phyloP scores from a whole-genome alignment of 768 basidiomycete species.

The Leccinum rimulosum region DNA sequence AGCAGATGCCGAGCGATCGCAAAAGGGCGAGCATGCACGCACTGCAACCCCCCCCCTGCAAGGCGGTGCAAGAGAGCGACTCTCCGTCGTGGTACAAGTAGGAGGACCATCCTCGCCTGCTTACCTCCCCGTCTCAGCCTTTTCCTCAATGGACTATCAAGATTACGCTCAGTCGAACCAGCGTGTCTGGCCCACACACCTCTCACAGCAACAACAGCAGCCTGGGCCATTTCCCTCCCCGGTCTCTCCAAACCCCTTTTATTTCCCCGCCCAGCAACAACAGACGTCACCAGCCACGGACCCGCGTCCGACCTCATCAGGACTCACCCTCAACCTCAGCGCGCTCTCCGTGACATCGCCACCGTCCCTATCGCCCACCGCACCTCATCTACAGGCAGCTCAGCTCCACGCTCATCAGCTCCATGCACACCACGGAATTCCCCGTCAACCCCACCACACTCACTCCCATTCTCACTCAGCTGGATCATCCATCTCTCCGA shows the following conservation, averaged over 20 bases:
- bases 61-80: constrained; percentile 16
- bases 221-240: constrained; percentile 24
- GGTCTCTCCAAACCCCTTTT: constrained; percentile 23
- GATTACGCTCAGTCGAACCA: constrained; percentile 32
- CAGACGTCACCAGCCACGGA: constrained; percentile 18
- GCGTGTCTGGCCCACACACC: constrained; percentile 23
- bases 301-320: constrained; percentile 31
- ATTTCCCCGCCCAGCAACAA: constrained; percentile 18
- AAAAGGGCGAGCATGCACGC: constrained; percentile 1
- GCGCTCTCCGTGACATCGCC: constrained; percentile 66
- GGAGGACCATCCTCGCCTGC: background rate
- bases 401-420: constrained; percentile 58
- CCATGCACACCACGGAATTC: constrained; percentile 49
- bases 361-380: constrained; percentile 62
- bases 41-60: background rate
- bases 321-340: constrained; percentile 66
- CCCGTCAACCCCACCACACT: constrained; percentile 16
- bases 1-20: background rate
- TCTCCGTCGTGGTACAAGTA: constrained; percentile 14
- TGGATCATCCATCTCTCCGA: constrained; percentile 42
- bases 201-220: constrained; percentile 11
- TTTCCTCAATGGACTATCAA: constrained; percentile 20
- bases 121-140: background rate
- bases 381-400: constrained; percentile 41
- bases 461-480: constrained; percentile 25